Evolutionary conservation across 805 yeast species (phyloP).

Genomic region (Candida michaelii): DNA sequence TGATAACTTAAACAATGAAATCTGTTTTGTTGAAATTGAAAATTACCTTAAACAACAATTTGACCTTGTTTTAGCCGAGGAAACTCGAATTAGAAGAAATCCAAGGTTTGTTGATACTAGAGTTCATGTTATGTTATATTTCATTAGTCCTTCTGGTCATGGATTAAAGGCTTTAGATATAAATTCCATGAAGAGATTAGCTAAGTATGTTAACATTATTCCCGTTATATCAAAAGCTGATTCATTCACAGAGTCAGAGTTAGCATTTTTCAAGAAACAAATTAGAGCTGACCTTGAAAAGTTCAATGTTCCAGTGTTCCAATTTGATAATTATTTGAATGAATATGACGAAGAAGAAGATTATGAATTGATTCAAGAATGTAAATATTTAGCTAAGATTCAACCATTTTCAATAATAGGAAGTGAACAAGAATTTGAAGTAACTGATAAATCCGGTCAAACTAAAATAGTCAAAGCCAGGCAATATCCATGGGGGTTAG

Average conservation of each 20-base stretch:
- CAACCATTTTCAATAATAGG: slow-evolving; percentile 78
- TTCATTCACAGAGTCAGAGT: slow-evolving; percentile 67
- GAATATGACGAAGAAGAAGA: slow-evolving; percentile 71
- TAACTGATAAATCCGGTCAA: slow-evolving; percentile 47
- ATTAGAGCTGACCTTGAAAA: slow-evolving; percentile 63
- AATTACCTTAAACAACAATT: slow-evolving; percentile 73
- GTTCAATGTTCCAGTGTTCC: slow-evolving; percentile 72
- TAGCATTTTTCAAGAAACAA: slow-evolving; percentile 57
- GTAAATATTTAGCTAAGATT: slow-evolving; percentile 54
- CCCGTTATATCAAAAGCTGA: slow-evolving; percentile 86
- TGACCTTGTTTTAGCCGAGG: slow-evolving; percentile 79
- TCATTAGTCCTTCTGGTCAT: slow-evolving; percentile 77
- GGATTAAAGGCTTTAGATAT: slow-evolving; percentile 77
- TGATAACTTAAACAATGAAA: slow-evolving; percentile 66
- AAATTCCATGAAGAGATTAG: slow-evolving; percentile 64
- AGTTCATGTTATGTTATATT: slow-evolving; percentile 75
- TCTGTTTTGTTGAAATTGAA: slow-evolving; percentile 66
- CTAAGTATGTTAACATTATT: slow-evolving; percentile 74
- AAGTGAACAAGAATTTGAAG: slow-evolving; percentile 56
- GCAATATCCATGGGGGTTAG: slow-evolving; percentile 75
- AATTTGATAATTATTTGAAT: slow-evolving; percentile 54
- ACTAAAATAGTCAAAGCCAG: slow-evolving; percentile 51
- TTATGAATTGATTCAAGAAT: slow-evolving; percentile 72
- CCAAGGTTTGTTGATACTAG: slow-evolving; percentile 78
- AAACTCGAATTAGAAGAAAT: slow-evolving; percentile 81